A percentile compares a stretch with the other conserved stretches of the same genome.
These are phyloP conservation scores for Penicillium sp. DNA, from an alignment of 2,329 filamentous ascomycete species.

Conservation along the genomic window DNA sequence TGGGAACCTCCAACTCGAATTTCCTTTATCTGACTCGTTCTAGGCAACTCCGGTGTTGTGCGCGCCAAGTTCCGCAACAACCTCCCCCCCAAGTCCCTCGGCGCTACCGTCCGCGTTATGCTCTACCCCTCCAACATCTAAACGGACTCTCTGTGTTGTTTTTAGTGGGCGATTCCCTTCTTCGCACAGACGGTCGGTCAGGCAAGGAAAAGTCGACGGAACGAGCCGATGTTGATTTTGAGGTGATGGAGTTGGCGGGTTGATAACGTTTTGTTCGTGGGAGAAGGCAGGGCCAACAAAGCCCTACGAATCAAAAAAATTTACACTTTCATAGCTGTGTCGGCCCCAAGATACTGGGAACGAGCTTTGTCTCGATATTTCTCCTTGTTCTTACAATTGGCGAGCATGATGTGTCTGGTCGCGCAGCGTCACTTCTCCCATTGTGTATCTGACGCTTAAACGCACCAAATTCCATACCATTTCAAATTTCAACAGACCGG, in stretches of 20 bases:
- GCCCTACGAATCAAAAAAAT: conserved; percentile 34
- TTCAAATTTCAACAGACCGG: conserved; percentile 19
- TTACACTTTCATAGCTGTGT: conserved; percentile 24
- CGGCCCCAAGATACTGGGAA: conserved; percentile 21
- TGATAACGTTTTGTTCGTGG: conserved; percentile 33
- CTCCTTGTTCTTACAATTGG: conserved; percentile 16
- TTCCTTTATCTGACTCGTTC: conserved; percentile 7
- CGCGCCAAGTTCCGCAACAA: conserved; percentile 94
- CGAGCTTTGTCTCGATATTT: conserved; percentile 15
- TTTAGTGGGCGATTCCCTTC: conserved; percentile 31
- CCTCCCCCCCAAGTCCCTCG: conserved; percentile 92
- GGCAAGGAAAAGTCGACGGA: conserved; percentile 31
- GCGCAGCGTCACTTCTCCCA: conserved; percentile 25
- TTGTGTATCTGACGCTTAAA: conserved; percentile 31
- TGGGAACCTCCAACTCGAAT: not conserved
- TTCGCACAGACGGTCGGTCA: conserved; percentile 32
- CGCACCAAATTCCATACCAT: conserved; percentile 31
- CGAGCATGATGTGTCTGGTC: conserved; percentile 25
- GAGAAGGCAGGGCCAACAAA: conserved; percentile 32
- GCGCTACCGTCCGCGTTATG: conserved; percentile 92
- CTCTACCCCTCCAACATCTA: conserved; percentile 97
- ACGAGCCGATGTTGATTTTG: conserved; percentile 31
- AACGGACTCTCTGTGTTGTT: conserved; percentile 36
- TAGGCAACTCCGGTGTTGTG: conserved; percentile 95
- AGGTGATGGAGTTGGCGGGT: conserved; percentile 34